Conservation (phyloP, 78 protist genomes). For the Chrysochromulina tobinii region DNA sequence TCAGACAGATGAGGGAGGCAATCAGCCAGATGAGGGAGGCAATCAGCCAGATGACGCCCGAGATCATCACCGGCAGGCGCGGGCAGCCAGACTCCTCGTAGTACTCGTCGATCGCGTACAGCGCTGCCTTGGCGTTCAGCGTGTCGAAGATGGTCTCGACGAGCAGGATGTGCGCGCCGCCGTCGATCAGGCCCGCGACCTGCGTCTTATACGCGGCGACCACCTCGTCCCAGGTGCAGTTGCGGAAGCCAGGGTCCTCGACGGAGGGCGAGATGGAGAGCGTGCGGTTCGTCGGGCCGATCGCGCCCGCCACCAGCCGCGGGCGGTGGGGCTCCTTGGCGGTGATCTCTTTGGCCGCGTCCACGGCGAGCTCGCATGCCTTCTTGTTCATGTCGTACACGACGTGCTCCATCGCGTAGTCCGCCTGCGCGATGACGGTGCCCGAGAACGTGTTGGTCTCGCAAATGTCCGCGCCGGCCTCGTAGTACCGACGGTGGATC, state of each 20-base stretch:
- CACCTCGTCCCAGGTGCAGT: slow-evolving; percentile 86
- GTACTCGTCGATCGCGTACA: slow-evolving; percentile 83
- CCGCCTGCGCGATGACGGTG: slow-evolving; percentile 79
- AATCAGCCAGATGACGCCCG: slow-evolving; percentile 84
- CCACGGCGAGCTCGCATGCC: slow-evolving; percentile 47
- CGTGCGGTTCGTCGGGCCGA: slow-evolving; percentile 97
- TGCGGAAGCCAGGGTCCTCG: slow-evolving; percentile 90
- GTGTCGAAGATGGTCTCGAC: slow-evolving; percentile 99
- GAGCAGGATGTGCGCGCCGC: slow-evolving; percentile 93
- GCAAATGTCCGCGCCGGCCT: slow-evolving; percentile 97
- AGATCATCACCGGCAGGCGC: slow-evolving; percentile 44
- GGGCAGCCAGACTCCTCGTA: slow-evolving; percentile 65
- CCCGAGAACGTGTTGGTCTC: slow-evolving; percentile 97
- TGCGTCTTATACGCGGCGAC: slow-evolving; percentile 89
- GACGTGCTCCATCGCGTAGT: slow-evolving; percentile 84
- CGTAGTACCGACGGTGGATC: slow-evolving; percentile 86
- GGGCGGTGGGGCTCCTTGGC: slow-evolving; percentile 38
- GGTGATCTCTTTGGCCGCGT: slow-evolving; percentile 35
- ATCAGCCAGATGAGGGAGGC: too few species aligned
- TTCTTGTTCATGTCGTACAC: slow-evolving; percentile 34
- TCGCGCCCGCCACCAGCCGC: slow-evolving; percentile 94
- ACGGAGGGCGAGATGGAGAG: slow-evolving; percentile 93
- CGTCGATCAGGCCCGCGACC: slow-evolving; percentile 84
- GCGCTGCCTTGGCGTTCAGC: slow-evolving; percentile 95
- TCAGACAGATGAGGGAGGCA: too few species aligned